Evolutionary conservation across 495 filamentous ascomycete species (phyloP), one percentile per base, ranked within the genome.

Genomic region (Umbilicaria muhlenbergii): DNA sequence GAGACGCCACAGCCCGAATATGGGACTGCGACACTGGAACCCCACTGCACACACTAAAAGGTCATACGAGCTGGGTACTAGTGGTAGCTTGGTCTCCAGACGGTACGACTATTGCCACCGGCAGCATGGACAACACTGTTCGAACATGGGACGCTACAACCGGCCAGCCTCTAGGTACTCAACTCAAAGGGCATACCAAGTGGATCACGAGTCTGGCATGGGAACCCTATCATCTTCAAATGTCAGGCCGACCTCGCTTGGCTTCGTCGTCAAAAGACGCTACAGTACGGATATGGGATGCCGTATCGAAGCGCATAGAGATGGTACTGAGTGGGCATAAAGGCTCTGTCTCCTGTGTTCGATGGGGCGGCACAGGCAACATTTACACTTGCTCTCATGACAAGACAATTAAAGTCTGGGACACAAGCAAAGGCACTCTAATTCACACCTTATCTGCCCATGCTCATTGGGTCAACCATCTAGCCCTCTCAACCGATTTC

Each of bases 1-100:
- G 92, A 32, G 92, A 99, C 51, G 77, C 77, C 31, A 96, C 92
- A 6, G 92, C 91, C 6, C 68, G 92, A 38, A 76, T 99, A 64
- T 95, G 85, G 82, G 91, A 99, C 52, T 92, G 86, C 42, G 84
- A 96, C 53, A 95, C 85, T 0, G 88, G 88, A 36, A 96, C 89
- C 0, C 87, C 92, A 0, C 64, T 86, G 42, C 73, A 82, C 57
- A 95, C 88, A 2, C 61, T 99, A 17, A 93, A 92, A 57, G 91
- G 91, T 11, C 92, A 96, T 59, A 84, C 82, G 12, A 81, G 81
- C 47, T 96, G 88, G 89, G 88, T 99, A 7, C 64, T 99, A 49
- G 83, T 77, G 2, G 81, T 93, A 12, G 74, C 70, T 45, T 99
- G 82, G 76, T 87, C 81, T 28, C 89, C 85, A 7, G 85, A 93